Conservation (phyloP, 2,329 filamentous ascomycete species). For the Beauveria asiatica region DNA sequence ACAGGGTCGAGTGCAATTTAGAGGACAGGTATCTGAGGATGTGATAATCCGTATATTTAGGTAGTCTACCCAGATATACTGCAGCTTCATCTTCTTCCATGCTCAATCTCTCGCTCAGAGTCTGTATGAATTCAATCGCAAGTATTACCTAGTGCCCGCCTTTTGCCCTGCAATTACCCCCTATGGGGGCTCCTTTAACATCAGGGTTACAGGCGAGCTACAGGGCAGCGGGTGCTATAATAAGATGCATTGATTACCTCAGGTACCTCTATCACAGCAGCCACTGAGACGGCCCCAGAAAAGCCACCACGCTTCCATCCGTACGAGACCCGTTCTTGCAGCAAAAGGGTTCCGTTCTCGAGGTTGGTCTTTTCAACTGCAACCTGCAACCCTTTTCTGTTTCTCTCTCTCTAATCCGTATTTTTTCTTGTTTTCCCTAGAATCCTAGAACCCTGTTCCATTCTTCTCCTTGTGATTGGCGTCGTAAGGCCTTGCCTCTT, state of each 20-base stretch:
- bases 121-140: no score
- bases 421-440: not conserved
- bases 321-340: not conserved
- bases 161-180: no score
- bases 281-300: not conserved
- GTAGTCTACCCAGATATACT: no score
- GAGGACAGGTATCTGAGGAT: no score
- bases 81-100: no score
- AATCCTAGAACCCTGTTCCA: no score
- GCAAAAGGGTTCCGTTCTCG: not conserved
- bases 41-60: no score
- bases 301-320: not conserved
- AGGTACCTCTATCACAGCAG: not conserved
- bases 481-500: slow-evolving; percentile 8
- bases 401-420: not conserved
- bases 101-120: no score
- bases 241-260: no score
- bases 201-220: not conserved
- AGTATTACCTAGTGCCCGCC: no score
- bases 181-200: no score
- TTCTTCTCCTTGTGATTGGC: not conserved
- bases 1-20: no score
- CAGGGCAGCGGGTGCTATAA: not conserved
- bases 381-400: not conserved
- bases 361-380: not conserved